Percentiles rank a stretch among this genome's conserved stretches.
Evolutionary conservation across 768 basidiomycete genomes (phyloP).

Genomic region (Hygrocybe coccinea): DNA sequence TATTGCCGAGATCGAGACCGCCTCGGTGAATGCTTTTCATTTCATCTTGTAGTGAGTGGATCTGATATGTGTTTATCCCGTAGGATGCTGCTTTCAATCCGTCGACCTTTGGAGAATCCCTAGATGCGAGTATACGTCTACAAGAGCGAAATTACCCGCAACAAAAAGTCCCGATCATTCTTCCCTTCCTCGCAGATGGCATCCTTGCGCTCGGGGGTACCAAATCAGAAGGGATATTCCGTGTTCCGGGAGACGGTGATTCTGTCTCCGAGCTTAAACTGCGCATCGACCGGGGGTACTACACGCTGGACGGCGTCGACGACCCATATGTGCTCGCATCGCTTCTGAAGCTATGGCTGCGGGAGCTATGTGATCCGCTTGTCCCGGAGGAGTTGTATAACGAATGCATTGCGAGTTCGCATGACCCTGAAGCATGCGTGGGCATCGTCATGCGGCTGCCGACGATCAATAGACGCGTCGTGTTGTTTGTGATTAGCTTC

Average conservation of each 20-base stretch:
- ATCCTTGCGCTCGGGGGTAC: constrained; percentile 85
- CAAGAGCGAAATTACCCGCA: constrained; percentile 84
- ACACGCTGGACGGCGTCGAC: constrained; percentile 83
- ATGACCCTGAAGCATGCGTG: constrained; percentile 65
- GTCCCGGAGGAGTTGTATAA: constrained; percentile 90
- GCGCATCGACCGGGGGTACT: constrained; percentile 86
- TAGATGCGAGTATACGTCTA: constrained; percentile 76
- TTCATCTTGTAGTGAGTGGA: background rate
- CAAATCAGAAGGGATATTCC: constrained; percentile 86
- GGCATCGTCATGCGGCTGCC: constrained; percentile 74
- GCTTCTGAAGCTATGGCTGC: constrained; percentile 87
- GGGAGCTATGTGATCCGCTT: constrained; percentile 88
- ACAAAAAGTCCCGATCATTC: constrained; percentile 84
- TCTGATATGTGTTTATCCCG: background rate
- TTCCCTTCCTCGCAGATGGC: constrained; percentile 89
- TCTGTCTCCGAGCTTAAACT: constrained; percentile 83
- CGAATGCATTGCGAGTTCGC: constrained; percentile 70
- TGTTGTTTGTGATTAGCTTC: constrained; percentile 87
- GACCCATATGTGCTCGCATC: constrained; percentile 90
- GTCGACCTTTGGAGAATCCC: constrained; percentile 87
- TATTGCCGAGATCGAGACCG: constrained; percentile 84
- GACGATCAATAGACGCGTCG: constrained; percentile 78
- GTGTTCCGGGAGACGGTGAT: constrained; percentile 87
- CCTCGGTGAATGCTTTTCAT: constrained; percentile 51
- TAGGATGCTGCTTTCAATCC: constrained; percentile 93